Percentiles rank a stretch among this genome's conserved stretches.
These are phyloP conservation scores for Chlorella sp. DNA, from an alignment of 139 green algal genomes.

Conservation along the genomic window DNA sequence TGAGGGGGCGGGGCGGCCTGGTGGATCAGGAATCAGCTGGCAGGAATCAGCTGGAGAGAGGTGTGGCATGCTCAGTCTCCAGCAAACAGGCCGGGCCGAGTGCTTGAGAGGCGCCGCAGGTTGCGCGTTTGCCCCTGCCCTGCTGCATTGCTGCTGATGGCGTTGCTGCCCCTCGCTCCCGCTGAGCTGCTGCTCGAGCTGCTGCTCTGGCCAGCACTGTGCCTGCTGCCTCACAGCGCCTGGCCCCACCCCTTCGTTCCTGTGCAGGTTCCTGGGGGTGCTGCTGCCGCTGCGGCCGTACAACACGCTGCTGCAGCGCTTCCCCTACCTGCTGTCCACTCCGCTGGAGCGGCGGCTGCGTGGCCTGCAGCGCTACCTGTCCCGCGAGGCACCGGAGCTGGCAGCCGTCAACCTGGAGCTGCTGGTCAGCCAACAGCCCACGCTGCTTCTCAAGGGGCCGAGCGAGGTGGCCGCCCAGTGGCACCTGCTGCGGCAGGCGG, in stretches of 20 bases:
- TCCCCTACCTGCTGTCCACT: background rate
- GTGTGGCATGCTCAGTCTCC: too few relatives aligned
- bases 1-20: background rate
- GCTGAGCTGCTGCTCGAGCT: too few relatives aligned
- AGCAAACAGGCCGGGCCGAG: too few relatives aligned
- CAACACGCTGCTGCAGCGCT: background rate
- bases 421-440: slow-evolving; percentile 29
- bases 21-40: too few relatives aligned
- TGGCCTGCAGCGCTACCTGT: background rate
- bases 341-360: background rate
- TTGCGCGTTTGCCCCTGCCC: too few relatives aligned
- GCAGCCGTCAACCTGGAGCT: background rate
- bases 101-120: too few relatives aligned
- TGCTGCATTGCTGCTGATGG: too few relatives aligned
- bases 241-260: too few relatives aligned
- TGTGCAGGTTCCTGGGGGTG: slow-evolving; percentile 10
- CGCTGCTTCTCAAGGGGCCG: background rate
- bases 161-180: too few relatives aligned
- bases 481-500: background rate
- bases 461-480: background rate
- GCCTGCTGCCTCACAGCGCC: too few relatives aligned
- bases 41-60: too few relatives aligned
- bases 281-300: slow-evolving; percentile 11
- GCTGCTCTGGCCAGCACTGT: too few relatives aligned
- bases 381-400: background rate